phyloP scores from a whole-genome alignment of 2,329 filamentous ascomycete species.

The Talaromyces sp. region DNA sequence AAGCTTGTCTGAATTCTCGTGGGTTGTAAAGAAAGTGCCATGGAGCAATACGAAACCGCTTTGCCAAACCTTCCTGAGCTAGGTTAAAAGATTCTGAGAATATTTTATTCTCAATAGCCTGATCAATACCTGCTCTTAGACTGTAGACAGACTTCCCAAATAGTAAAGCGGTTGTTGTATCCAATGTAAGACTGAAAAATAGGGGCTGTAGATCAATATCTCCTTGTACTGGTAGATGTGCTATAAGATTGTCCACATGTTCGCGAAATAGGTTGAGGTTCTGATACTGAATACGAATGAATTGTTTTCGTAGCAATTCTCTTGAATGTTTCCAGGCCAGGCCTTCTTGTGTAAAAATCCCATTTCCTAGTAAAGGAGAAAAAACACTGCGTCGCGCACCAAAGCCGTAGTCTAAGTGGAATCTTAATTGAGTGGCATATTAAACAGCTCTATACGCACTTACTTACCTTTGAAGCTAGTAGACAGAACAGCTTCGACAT shows the following conservation, averaged over 20 bases:
- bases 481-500: slow-evolving; percentile 23
- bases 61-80: slow-evolving; percentile 28
- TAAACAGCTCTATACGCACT: too few relatives aligned
- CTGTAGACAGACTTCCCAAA: slow-evolving; percentile 29
- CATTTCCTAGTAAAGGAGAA: background rate
- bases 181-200: slow-evolving; percentile 38
- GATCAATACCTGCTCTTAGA: background rate
- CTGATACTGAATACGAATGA: background rate
- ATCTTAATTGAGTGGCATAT: too few relatives aligned
- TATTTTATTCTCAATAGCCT: background rate
- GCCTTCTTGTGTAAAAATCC: background rate
- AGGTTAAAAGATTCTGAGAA: slow-evolving; percentile 29
- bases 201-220: slow-evolving; percentile 34
- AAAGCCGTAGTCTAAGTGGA: background rate
- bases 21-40: slow-evolving; percentile 33
- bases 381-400: background rate
- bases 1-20: slow-evolving; percentile 27
- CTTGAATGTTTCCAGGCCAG: background rate
- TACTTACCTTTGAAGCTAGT: slow-evolving; percentile 21
- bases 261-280: slow-evolving; percentile 25
- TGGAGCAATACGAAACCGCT: slow-evolving; percentile 32
- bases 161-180: slow-evolving; percentile 38
- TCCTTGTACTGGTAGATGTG: slow-evolving; percentile 23
- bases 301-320: background rate
- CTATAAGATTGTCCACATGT: slow-evolving; percentile 36